A percentile compares a stretch with the other conserved stretches of the same genome.
Conservation (phyloP, 441 rosid species). For the Gossypium gossypioides region DNA sequence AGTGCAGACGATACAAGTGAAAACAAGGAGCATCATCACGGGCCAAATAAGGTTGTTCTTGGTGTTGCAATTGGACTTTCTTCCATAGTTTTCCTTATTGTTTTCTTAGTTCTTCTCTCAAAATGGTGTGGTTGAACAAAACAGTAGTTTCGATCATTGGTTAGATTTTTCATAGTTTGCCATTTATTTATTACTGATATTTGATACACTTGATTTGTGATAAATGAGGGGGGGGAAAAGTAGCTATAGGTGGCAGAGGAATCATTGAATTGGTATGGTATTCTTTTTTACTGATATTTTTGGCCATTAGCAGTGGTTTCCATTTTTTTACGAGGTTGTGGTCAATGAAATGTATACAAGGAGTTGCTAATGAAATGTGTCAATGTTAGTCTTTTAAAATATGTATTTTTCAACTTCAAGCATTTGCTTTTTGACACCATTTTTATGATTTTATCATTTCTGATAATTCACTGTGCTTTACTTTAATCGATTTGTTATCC, state of each 20-base stretch:
- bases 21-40: conserved; percentile 47
- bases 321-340: conserved; percentile 3
- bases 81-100: conserved; percentile 76
- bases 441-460: not conserved
- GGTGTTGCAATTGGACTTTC: conserved; percentile 81
- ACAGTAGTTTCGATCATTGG: not conserved
- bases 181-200: conserved; percentile 23
- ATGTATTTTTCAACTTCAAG: conserved; percentile 21
- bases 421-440: conserved; percentile 12
- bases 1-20: conserved; percentile 22
- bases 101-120: conserved; percentile 69
- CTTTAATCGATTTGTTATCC: not conserved
- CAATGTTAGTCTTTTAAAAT: not conserved
- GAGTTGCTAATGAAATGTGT: conserved; percentile 4
- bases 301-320: conserved; percentile 15
- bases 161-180: conserved; percentile 23
- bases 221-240: not conserved
- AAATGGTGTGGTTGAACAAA: conserved; percentile 65
- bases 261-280: conserved; percentile 25
- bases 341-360: conserved; percentile 11
- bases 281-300: conserved; percentile 18
- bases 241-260: conserved; percentile 14
- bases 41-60: conserved; percentile 79
- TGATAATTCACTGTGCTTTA: not conserved
- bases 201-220: conserved; percentile 17